phyloP scores from a whole-genome alignment of 2,329 filamentous ascomycete genomes.

The Colletotrichum noveboracense region DNA sequence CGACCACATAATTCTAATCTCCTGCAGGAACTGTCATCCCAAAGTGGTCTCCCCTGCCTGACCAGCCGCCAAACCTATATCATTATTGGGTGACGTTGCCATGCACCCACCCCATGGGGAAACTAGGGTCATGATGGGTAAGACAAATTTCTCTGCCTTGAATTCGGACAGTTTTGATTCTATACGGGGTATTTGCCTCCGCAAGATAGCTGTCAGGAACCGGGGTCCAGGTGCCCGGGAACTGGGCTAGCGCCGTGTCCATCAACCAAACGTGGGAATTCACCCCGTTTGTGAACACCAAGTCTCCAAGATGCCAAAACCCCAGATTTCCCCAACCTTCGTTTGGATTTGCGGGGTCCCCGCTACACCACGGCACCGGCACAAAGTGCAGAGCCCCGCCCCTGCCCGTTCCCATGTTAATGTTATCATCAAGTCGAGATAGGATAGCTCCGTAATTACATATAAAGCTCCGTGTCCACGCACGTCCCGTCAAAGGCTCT shows the following conservation, averaged over 20 bases:
- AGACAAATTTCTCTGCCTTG: background rate
- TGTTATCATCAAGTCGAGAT: background rate
- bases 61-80: background rate
- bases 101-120: background rate
- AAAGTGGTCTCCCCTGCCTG: background rate
- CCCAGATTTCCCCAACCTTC: background rate
- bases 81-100: background rate
- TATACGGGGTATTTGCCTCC: background rate
- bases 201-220: background rate
- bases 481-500: background rate
- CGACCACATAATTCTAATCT: background rate
- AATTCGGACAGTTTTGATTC: rapidly evolving
- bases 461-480: background rate
- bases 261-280: background rate
- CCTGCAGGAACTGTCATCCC: background rate
- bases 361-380: background rate
- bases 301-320: background rate
- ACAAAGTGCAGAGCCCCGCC: background rate
- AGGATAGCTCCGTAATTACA: background rate
- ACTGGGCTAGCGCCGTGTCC: background rate
- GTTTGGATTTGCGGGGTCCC: background rate
- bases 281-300: background rate
- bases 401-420: background rate
- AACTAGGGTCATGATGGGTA: background rate
- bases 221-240: background rate